Evolutionary conservation across 2,329 filamentous ascomycete genomes (phyloP).

Genomic region (Ceratocystis smalleyi): DNA sequence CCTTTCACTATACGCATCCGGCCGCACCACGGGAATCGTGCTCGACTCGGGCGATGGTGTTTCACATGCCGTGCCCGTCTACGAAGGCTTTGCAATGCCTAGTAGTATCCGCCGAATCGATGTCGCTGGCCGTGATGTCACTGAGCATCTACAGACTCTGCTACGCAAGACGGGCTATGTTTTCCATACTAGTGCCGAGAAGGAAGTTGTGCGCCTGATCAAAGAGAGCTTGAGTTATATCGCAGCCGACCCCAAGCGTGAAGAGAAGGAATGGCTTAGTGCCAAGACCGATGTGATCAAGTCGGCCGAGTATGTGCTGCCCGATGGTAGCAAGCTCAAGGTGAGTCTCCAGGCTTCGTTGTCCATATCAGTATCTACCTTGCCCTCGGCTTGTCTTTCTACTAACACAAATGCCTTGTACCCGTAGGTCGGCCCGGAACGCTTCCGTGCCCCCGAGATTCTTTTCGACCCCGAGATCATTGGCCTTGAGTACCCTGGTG

Average conservation of each 20-base stretch:
- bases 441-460: slow-evolving; percentile 92
- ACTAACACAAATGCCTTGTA: slow-evolving; percentile 12
- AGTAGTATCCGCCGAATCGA: slow-evolving; percentile 92
- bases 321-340: slow-evolving; percentile 88
- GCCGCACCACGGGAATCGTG: slow-evolving; percentile 88
- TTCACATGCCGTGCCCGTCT: slow-evolving; percentile 92
- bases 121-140: slow-evolving; percentile 89
- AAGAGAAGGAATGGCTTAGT: slow-evolving; percentile 90
- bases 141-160: slow-evolving; percentile 81
- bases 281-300: slow-evolving; percentile 64
- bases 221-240: slow-evolving; percentile 93
- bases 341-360: slow-evolving; percentile 28
- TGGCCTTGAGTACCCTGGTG: slow-evolving; percentile 86
- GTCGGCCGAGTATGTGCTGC: slow-evolving; percentile 71
- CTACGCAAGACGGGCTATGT: slow-evolving; percentile 84
- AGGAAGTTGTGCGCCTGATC: slow-evolving; percentile 94
- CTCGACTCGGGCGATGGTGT: slow-evolving; percentile 92
- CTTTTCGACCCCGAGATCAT: slow-evolving; percentile 96
- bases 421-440: slow-evolving; percentile 66
- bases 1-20: slow-evolving; percentile 86
- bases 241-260: slow-evolving; percentile 73
- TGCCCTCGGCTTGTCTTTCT: not conserved
- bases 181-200: slow-evolving; percentile 96
- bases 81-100: slow-evolving; percentile 92
- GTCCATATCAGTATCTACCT: not conserved